Conservation (phyloP, 495 filamentous ascomycete species). For the Neurospora sp. region DNA sequence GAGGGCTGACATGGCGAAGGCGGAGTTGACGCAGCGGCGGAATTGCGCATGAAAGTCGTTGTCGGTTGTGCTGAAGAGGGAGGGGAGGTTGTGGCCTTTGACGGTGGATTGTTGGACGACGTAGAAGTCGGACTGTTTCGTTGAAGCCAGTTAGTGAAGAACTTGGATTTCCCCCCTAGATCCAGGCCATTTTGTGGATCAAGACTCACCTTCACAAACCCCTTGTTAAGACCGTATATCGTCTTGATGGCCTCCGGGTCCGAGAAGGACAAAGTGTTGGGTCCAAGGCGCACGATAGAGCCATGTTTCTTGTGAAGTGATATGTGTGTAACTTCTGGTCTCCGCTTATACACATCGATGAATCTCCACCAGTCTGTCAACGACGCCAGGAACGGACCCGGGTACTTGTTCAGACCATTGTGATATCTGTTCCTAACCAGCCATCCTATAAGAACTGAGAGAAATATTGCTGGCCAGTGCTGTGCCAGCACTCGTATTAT, state of each 20-base stretch:
- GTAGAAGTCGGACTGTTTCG: conserved; percentile 57
- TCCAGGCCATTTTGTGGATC: background rate
- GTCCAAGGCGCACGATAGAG: conserved; percentile 59
- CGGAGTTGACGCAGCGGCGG: conserved; percentile 57
- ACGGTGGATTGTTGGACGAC: conserved; percentile 55
- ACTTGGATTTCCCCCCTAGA: too few species aligned
- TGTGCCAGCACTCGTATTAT: conserved; percentile 23
- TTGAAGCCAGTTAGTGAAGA: conserved; percentile 6
- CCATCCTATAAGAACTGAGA: conserved; percentile 26
- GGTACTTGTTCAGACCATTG: conserved; percentile 52
- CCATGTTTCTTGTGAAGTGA: conserved; percentile 61
- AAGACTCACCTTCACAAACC: conserved; percentile 57
- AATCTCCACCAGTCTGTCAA: conserved; percentile 65
- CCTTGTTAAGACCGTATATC: conserved; percentile 77
- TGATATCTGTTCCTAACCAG: conserved; percentile 49
- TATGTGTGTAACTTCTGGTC: conserved; percentile 56
- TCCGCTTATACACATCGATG: conserved; percentile 49
- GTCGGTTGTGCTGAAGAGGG: conserved; percentile 70
- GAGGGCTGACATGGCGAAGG: conserved; percentile 64
- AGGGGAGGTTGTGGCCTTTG: conserved; percentile 53
- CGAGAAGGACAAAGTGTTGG: conserved; percentile 55
- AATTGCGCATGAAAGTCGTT: conserved; percentile 65
- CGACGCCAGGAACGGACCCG: conserved; percentile 56
- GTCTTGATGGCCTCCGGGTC: conserved; percentile 57
- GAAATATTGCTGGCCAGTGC: conserved; percentile 39